Evolutionary conservation across 805 yeast species (phyloP).

Genomic region (Blastobotrys robertii): DNA sequence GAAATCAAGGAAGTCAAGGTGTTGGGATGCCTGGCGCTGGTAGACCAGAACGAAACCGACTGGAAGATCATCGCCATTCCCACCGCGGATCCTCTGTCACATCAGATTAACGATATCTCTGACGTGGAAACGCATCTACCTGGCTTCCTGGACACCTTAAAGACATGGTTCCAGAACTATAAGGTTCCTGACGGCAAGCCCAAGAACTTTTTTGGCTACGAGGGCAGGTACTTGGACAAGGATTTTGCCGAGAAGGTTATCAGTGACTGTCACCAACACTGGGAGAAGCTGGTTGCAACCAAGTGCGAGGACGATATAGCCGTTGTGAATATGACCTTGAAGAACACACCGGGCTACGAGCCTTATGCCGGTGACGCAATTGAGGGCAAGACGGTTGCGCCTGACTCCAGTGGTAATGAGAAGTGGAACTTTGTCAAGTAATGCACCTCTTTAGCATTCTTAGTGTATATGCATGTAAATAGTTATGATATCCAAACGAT

Average conservation of each 20-base stretch:
- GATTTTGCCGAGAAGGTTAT: slow-evolving; percentile 51
- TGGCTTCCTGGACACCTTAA: slow-evolving; percentile 56
- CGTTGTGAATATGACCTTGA: slow-evolving; percentile 59
- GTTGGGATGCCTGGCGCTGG: slow-evolving; percentile 86
- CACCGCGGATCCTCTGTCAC: slow-evolving; percentile 53
- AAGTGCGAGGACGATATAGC: slow-evolving; percentile 46
- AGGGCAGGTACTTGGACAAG: slow-evolving; percentile 53
- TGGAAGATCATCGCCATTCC: slow-evolving; percentile 82
- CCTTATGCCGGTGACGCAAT: too few relatives aligned
- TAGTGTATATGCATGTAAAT: too few relatives aligned
- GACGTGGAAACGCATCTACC: slow-evolving; percentile 66
- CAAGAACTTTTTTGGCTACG: slow-evolving; percentile 62
- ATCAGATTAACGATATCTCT: slow-evolving; percentile 46
- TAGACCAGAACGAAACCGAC: slow-evolving; percentile 96
- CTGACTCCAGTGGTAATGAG: too few relatives aligned
- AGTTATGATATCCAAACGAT: too few relatives aligned
- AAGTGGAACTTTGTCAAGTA: too few relatives aligned
- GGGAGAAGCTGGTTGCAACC: slow-evolving; percentile 58
- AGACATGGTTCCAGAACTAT: slow-evolving; percentile 75
- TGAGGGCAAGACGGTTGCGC: too few relatives aligned
- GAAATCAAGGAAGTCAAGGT: slow-evolving; percentile 82
- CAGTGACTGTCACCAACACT: slow-evolving; percentile 54
- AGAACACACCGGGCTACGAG: slow-evolving; percentile 41
- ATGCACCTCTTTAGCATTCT: too few relatives aligned
- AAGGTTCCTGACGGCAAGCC: slow-evolving; percentile 78